Evolutionary conservation across 768 basidiomycete species (phyloP).

Genomic region (Russula olivacea): DNA sequence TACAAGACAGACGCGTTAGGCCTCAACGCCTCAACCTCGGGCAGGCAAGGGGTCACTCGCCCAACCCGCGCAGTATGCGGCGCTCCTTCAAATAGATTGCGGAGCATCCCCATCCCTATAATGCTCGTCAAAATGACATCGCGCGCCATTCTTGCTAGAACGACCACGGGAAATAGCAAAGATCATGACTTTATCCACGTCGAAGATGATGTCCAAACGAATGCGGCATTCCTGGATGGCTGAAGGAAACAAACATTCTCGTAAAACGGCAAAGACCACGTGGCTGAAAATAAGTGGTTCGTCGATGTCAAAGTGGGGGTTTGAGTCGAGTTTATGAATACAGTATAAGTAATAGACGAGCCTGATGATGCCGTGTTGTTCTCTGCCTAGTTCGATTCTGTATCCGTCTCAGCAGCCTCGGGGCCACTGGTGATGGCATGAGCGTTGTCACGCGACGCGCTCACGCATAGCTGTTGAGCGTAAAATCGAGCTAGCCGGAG

Average conservation of each 20-base stretch:
- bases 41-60: slow-evolving; percentile 44
- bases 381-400: too few relatives aligned
- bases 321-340: background rate
- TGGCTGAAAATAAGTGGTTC: slow-evolving; percentile 16
- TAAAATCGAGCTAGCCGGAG: too few relatives aligned
- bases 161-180: slow-evolving; percentile 45
- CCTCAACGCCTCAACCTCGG: slow-evolving; percentile 43
- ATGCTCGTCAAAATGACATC: slow-evolving; percentile 65
- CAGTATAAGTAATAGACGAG: too few relatives aligned
- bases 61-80: background rate
- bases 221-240: slow-evolving; percentile 39
- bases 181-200: slow-evolving; percentile 44
- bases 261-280: slow-evolving; percentile 48
- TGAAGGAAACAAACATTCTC: slow-evolving; percentile 51
- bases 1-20: slow-evolving; percentile 36
- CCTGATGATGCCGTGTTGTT: background rate
- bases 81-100: slow-evolving; percentile 45
- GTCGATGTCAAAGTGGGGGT: too few relatives aligned
- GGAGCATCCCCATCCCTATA: slow-evolving; percentile 66
- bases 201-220: slow-evolving; percentile 45
- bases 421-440: too few relatives aligned
- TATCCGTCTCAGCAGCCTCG: too few relatives aligned
- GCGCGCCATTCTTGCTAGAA: slow-evolving; percentile 51
- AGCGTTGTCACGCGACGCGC: too few relatives aligned
- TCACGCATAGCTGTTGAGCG: too few relatives aligned